A percentile compares a stretch with the other conserved stretches of the same genome.
Conservation (phyloP, 192 early-diverging fungal genomes). For the Podila clonocystis region DNA sequence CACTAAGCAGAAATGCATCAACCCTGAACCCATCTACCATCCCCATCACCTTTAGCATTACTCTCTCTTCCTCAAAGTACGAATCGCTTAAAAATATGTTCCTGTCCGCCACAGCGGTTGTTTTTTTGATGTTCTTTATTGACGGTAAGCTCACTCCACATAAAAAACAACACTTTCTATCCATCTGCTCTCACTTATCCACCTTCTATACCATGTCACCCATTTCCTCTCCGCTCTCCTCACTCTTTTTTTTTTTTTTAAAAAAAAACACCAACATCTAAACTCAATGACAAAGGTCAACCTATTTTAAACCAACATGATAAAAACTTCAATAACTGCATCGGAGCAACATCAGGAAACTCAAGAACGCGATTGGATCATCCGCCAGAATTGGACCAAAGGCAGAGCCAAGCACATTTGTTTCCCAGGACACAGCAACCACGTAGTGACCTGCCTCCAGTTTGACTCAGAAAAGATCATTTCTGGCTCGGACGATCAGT, state of each 20-base stretch:
- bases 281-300: too few relatives aligned
- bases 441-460: slow-evolving; percentile 95
- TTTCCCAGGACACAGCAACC: slow-evolving; percentile 83
- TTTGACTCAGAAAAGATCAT: slow-evolving; percentile 98
- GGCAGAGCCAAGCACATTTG: slow-evolving; percentile 78
- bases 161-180: neutral
- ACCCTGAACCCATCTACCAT: slow-evolving; percentile 6
- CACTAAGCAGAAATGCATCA: slow-evolving; percentile 3
- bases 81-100: neutral
- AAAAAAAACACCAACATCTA: too few relatives aligned
- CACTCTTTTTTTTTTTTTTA: too few relatives aligned
- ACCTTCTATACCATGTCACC: neutral
- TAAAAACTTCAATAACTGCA: too few relatives aligned
- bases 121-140: slow-evolving; percentile 1
- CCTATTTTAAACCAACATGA: too few relatives aligned
- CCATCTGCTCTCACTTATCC: too few relatives aligned
- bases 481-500: slow-evolving; percentile 91
- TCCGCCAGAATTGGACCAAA: slow-evolving; percentile 87
- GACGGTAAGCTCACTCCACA: neutral
- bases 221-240: too few relatives aligned
- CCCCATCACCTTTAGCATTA: neutral
- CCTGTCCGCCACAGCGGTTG: too few relatives aligned
- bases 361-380: slow-evolving; percentile 79
- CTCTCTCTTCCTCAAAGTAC: neutral
- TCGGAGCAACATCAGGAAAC: too few relatives aligned